These are phyloP conservation scores for Westerdykella ornata DNA, from an alignment of 2,329 filamentous ascomycete genomes.

Conservation along the genomic window DNA sequence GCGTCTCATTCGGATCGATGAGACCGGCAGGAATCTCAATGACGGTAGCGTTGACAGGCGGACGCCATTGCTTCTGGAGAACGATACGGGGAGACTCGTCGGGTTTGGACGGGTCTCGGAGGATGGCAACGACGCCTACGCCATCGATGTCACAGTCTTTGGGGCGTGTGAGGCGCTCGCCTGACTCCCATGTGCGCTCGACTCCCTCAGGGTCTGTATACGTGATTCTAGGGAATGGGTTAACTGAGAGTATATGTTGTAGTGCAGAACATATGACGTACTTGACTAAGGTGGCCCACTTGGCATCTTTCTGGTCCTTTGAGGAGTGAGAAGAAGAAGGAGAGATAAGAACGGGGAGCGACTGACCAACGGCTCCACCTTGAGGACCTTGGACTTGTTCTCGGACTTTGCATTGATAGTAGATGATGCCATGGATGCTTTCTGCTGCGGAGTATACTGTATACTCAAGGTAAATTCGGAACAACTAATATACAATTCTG, in stretches of 20 bases:
- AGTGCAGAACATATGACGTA: slow-evolving; percentile 12
- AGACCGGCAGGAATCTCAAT: slow-evolving; percentile 59
- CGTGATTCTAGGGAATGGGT: slow-evolving; percentile 27
- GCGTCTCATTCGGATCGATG: slow-evolving; percentile 53
- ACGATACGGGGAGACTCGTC: slow-evolving; percentile 30
- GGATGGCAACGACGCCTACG: slow-evolving; percentile 65
- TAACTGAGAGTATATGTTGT: slow-evolving; percentile 1
- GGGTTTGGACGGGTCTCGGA: slow-evolving; percentile 38
- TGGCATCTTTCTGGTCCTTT: slow-evolving; percentile 36
- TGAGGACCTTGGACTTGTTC: slow-evolving; percentile 30
- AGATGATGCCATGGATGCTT: not conserved
- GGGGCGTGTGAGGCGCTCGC: slow-evolving; percentile 63
- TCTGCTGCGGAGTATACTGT: not conserved
- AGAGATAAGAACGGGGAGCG: slow-evolving; percentile 1
- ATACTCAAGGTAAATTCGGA: not conserved
- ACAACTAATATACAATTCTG: not conserved
- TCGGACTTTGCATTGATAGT: slow-evolving; percentile 1
- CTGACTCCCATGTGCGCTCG: slow-evolving; percentile 62
- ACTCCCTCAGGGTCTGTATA: slow-evolving; percentile 59
- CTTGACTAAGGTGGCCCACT: slow-evolving; percentile 38
- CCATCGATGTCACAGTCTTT: slow-evolving; percentile 58
- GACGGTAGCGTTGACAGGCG: slow-evolving; percentile 53
- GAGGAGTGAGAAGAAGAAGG: not conserved
- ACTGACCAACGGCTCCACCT: slow-evolving; percentile 33
- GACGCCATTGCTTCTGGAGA: slow-evolving; percentile 51